Conservation (phyloP, 2,329 filamentous ascomycete species). For the Leptographium wingfieldii region DNA sequence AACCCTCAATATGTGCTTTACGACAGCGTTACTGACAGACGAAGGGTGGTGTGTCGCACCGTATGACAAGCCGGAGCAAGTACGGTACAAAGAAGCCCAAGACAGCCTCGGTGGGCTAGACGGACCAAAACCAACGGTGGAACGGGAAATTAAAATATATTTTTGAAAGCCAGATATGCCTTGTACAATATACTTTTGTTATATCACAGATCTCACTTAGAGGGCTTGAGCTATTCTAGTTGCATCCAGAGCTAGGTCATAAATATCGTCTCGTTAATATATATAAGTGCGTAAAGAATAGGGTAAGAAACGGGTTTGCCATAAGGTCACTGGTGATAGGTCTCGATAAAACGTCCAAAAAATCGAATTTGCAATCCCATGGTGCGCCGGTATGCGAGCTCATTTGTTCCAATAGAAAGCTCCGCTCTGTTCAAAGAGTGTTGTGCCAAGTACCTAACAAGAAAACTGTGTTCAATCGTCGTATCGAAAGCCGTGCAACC, state of each 20-base stretch:
- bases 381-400: not conserved
- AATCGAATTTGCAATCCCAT: not conserved
- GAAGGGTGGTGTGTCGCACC: conserved; percentile 79
- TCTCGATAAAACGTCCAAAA: not conserved
- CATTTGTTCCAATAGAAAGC: not conserved
- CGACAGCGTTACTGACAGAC: conserved; percentile 1
- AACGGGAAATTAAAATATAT: not conserved
- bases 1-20: not conserved
- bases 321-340: not conserved
- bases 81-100: conserved; percentile 99
- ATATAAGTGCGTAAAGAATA: not conserved
- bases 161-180: not conserved
- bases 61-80: conserved; percentile 79
- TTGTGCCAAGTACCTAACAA: not conserved
- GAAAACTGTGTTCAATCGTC: not conserved
- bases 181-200: conserved; percentile 1
- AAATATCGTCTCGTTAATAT: not conserved
- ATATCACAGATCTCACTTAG: not conserved
- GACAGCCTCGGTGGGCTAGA: conserved; percentile 46
- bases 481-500: not conserved
- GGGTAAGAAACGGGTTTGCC: not conserved
- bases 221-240: not conserved
- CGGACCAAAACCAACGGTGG: no score
- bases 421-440: not conserved
- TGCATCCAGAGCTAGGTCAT: not conserved